phyloP scores from a whole-genome alignment of 2,329 filamentous ascomycete genomes.

The Xylaria sp. region DNA sequence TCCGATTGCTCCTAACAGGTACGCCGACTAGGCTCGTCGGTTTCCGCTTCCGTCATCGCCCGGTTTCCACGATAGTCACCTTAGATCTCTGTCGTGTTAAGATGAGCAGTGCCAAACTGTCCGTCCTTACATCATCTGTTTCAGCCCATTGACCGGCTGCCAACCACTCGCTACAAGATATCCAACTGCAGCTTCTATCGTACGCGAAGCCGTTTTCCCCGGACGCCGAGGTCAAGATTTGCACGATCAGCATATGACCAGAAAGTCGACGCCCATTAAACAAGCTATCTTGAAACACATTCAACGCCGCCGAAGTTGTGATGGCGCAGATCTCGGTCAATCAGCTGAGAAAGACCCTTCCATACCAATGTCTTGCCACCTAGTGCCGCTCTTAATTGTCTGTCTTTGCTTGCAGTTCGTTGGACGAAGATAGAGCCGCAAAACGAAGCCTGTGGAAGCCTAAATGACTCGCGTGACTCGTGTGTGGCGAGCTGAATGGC shows the following conservation, averaged over 20 bases:
- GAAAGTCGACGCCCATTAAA: not conserved
- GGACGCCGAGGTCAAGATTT: constrained; percentile 12
- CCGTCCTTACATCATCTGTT: constrained; percentile 18
- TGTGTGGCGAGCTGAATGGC: constrained; percentile 23
- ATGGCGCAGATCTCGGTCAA: constrained; percentile 21
- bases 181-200: not conserved
- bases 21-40: constrained; percentile 22
- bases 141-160: constrained; percentile 1
- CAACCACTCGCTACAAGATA: constrained; percentile 11
- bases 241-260: constrained; percentile 23
- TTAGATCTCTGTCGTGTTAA: constrained; percentile 2
- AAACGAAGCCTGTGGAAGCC: not conserved
- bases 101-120: constrained; percentile 20
- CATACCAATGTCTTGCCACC: constrained; percentile 28
- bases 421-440: constrained; percentile 25
- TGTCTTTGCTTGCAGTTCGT: constrained; percentile 2
- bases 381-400: constrained; percentile 27
- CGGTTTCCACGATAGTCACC: constrained; percentile 25
- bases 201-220: constrained; percentile 14
- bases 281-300: constrained; percentile 22
- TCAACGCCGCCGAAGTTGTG: constrained; percentile 9
- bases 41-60: constrained; percentile 9
- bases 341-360: constrained; percentile 2
- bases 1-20: constrained; percentile 25
- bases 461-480: constrained; percentile 27